These are phyloP conservation scores for Beauveria scarabaeidicola DNA, from an alignment of 2,329 filamentous ascomycete genomes.

Conservation along the genomic window DNA sequence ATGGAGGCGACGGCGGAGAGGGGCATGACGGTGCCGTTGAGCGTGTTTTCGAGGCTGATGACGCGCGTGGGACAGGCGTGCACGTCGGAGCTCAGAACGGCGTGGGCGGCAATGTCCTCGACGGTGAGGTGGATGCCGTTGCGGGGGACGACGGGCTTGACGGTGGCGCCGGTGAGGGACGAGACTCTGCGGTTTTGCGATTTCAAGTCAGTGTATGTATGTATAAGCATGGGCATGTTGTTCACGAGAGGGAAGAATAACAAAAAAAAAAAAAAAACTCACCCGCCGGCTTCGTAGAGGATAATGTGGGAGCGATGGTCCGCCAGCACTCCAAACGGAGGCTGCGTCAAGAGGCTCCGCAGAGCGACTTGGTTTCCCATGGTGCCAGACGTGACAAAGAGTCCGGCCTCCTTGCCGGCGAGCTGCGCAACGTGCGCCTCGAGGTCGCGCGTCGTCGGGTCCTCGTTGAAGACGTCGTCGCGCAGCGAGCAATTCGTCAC, in stretches of 20 bases:
- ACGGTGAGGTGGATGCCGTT: constrained; percentile 70
- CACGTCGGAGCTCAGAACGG: constrained; percentile 58
- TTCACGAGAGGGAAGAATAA: background rate
- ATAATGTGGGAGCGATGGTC: constrained; percentile 74
- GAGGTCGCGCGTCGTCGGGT: constrained; percentile 67
- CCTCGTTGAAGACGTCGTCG: constrained; percentile 79
- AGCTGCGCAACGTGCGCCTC: constrained; percentile 66
- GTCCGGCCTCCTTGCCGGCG: constrained; percentile 64
- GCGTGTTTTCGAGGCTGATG: constrained; percentile 79
- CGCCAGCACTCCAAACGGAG: constrained; percentile 72
- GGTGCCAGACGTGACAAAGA: constrained; percentile 82
- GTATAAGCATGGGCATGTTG: background rate
- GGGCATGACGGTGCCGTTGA: constrained; percentile 71
- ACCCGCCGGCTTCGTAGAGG: constrained; percentile 56
- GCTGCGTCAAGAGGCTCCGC: constrained; percentile 66
- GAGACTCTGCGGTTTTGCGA: constrained; percentile 46
- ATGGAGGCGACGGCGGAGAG: constrained; percentile 63
- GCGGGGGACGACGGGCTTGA: constrained; percentile 56
- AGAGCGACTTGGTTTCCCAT: constrained; percentile 91
- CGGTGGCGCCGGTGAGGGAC: constrained; percentile 59
- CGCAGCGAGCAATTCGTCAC: constrained; percentile 66
- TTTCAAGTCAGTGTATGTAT: constrained; percentile 12
- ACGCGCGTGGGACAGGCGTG: constrained; percentile 73
- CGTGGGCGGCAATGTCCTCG: constrained; percentile 62
- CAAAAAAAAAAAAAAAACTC: constrained; percentile 16